Evolutionary conservation across 306 rosid species (phyloP).

Genomic region (Vachellia collinsii): DNA sequence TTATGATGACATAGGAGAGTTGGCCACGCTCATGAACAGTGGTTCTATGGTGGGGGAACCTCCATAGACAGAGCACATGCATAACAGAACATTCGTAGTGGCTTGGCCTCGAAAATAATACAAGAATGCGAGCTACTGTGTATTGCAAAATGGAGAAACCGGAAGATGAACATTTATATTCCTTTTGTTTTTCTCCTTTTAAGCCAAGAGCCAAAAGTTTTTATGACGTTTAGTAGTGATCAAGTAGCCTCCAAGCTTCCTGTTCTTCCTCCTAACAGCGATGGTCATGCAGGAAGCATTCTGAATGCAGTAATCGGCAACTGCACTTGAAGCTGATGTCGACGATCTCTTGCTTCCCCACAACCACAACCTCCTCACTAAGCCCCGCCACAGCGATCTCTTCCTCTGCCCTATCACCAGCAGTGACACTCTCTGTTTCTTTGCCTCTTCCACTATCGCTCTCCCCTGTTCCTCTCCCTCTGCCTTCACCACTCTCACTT

Average conservation of each 20-base stretch:
- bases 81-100: background rate
- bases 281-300: conserved; percentile 80
- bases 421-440: conserved; percentile 62
- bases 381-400: conserved; percentile 49
- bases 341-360: conserved; percentile 25
- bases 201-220: conserved; percentile 91
- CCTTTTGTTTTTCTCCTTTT: no score
- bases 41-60: no score
- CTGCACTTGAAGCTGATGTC: conserved; percentile 22
- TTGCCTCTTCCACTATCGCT: conserved; percentile 77
- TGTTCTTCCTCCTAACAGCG: conserved; percentile 85
- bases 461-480: conserved; percentile 74
- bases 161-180: no score
- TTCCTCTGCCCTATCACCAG: conserved; percentile 81
- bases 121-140: background rate
- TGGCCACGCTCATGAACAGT: no score
- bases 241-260: conserved; percentile 77
- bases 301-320: conserved; percentile 74
- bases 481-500: conserved; percentile 61
- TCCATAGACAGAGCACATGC: no score
- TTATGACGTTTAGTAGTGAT: conserved; percentile 92
- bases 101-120: background rate
- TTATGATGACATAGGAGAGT: background rate
- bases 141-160: background rate
- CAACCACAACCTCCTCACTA: conserved; percentile 43